Evolutionary conservation across 108 stramenopile species (phyloP), one percentile per base, ranked within the genome.

Genomic region (Parmales sp.): DNA sequence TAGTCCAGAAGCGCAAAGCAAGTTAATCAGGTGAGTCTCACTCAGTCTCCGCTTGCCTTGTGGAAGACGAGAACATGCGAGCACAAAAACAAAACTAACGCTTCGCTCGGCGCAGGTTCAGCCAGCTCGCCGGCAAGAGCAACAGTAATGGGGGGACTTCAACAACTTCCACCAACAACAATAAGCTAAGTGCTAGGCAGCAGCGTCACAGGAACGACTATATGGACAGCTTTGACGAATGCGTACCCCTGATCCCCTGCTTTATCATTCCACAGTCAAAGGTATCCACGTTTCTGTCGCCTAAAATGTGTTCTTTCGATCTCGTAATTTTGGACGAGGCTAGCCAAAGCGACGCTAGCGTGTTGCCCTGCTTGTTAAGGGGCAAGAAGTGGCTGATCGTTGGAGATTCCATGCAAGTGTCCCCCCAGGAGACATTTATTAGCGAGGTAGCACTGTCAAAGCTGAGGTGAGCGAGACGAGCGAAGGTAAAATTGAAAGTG

Each of bases 321-420:
- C 67, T 85, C n/a, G 80, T 82, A 37, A 68, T 85, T 16, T 74
- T 82, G 29, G 84, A 85, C 37, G 84, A 85, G 54, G 79, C 84
- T 7, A 78, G 76, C 11, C 84, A 85, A 67, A 82, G 81, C 54
- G 84, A 85, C 41, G 65, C 70, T 29, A 78, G 74, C 1, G 77
- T 78, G 0, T 74, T 85, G 0, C 80, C 84, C n/a, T 78, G 78
- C 37, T 78, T 85, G 74, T 34, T 85, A 49, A 74, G 84, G 18
- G 84, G 81, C 13, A 82, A 82, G 63, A 79, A 82, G 69, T 85
- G 84, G 84, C 41, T 85, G n/a, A 82, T 85, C 72, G 84, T 85
- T n/a, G 84, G 84, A 8, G 84, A 85, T 54, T 77, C 79, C 0
- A 78, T 78, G 46, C 84, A 85, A 74, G 84, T 85, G 9, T 78